Percentiles rank a stretch among this genome's conserved stretches.
These are phyloP conservation scores for Populus nigra DNA, from an alignment of 345 rosid genomes.

Conservation along the genomic window DNA sequence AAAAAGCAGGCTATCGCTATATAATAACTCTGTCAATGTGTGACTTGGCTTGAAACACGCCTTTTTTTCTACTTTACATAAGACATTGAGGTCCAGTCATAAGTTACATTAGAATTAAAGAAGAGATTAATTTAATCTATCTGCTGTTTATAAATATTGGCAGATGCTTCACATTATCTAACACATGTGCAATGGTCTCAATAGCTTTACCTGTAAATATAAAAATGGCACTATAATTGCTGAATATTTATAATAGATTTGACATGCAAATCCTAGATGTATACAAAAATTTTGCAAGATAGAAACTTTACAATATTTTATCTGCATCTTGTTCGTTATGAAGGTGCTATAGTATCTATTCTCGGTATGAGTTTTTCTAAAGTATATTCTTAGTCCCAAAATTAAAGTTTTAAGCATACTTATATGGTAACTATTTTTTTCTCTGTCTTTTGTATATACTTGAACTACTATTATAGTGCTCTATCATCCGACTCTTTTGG, in stretches of 20 bases:
- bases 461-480: slow-evolving; percentile 80
- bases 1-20: not conserved
- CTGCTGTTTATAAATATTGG: not conserved
- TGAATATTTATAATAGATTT: not conserved
- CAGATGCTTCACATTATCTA: not conserved
- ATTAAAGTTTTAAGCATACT: slow-evolving; percentile 36
- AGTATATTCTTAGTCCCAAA: slow-evolving; percentile 16
- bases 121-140: not conserved
- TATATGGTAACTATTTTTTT: slow-evolving; percentile 49
- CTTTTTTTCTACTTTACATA: not conserved
- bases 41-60: not conserved
- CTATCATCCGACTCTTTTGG: slow-evolving; percentile 79
- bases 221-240: not conserved
- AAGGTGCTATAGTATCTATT: slow-evolving; percentile 1
- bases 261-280: not conserved
- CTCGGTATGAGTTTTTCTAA: slow-evolving; percentile 17
- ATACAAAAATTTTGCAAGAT: not conserved
- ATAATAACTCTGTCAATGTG: not conserved
- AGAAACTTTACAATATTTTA: slow-evolving; percentile 8
- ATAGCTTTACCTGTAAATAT: not conserved
- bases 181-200: not conserved
- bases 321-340: slow-evolving; percentile 16
- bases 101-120: too few species aligned
- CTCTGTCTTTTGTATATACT: slow-evolving; percentile 41
- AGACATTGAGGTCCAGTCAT: not conserved